phyloP scores from a whole-genome alignment of 2,329 filamentous ascomycete genomes.

The Trichoderma breve region DNA sequence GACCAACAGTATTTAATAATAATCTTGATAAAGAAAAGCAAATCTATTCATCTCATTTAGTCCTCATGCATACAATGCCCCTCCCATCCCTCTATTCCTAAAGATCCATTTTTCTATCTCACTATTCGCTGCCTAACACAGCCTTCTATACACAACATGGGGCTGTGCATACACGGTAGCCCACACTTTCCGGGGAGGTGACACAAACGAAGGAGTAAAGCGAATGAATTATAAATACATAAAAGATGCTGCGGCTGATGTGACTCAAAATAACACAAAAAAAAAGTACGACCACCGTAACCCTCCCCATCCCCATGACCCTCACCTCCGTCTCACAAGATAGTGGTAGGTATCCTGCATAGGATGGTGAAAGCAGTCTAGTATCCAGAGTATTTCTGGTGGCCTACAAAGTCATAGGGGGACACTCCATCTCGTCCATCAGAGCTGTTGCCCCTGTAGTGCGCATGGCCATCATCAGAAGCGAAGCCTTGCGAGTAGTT shows the following conservation, averaged over 20 bases:
- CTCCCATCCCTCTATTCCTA: not conserved
- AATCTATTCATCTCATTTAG: conserved; percentile 9
- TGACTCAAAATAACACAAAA: not conserved
- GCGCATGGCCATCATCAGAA: conserved; percentile 30
- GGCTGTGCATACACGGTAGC: not conserved
- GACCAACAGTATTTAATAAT: not conserved
- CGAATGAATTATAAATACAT: conserved; percentile 18
- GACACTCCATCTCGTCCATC: not conserved
- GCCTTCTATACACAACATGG: not conserved
- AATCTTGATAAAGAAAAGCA: not conserved
- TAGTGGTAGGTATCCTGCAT: not conserved
- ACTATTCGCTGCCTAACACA: not conserved
- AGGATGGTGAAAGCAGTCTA: not conserved
- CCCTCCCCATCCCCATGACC: not conserved
- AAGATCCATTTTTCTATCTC: not conserved
- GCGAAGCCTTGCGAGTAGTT: conserved; percentile 42
- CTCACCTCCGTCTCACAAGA: not conserved
- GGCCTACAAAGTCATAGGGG: conserved; percentile 5
- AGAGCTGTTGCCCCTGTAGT: conserved; percentile 1
- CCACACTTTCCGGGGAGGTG: not conserved
- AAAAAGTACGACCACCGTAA: not conserved
- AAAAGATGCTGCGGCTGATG: conserved; percentile 13
- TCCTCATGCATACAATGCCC: not conserved
- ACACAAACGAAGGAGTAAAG: not conserved
- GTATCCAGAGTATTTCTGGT: conserved; percentile 9